Evolutionary conservation across 306 rosid species (phyloP).

Genomic region (Cucumis melo): DNA sequence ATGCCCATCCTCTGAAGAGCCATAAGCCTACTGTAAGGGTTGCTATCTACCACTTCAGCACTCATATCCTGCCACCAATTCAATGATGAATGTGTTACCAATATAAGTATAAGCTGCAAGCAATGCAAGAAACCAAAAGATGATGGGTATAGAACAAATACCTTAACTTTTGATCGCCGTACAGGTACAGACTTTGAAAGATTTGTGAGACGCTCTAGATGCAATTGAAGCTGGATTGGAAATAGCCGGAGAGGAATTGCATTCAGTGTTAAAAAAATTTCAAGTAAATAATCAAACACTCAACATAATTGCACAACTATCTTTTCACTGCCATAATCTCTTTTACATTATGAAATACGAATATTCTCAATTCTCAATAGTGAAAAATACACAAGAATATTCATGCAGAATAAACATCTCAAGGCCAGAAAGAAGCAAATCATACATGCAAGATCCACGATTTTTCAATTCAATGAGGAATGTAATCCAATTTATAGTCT

Average conservation of each 20-base stretch:
- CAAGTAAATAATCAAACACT: background rate
- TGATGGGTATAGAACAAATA: slow-evolving; percentile 5
- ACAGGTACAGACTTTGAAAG: slow-evolving; percentile 38
- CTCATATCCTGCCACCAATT: slow-evolving; percentile 78
- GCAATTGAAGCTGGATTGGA: slow-evolving; percentile 42
- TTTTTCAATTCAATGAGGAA: background rate
- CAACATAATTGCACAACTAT: background rate
- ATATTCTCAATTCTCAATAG: background rate
- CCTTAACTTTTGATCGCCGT: slow-evolving; percentile 74
- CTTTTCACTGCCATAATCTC: background rate
- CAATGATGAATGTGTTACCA: background rate
- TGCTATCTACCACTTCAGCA: slow-evolving; percentile 89
- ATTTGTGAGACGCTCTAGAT: slow-evolving; percentile 40
- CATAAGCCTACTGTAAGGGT: slow-evolving; percentile 97
- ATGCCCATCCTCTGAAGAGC: slow-evolving; percentile 99
- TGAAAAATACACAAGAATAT: background rate
- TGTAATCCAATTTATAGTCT: background rate
- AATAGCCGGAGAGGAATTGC: background rate
- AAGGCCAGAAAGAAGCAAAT: background rate
- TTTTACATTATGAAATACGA: background rate
- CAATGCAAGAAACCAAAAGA: background rate
- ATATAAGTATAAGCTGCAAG: slow-evolving; percentile 1
- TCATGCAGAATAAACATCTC: background rate
- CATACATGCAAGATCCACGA: background rate
- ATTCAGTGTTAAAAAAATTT: background rate